Conservation (phyloP, 23 red algal genomes). For the Chondrus crispus region DNA sequence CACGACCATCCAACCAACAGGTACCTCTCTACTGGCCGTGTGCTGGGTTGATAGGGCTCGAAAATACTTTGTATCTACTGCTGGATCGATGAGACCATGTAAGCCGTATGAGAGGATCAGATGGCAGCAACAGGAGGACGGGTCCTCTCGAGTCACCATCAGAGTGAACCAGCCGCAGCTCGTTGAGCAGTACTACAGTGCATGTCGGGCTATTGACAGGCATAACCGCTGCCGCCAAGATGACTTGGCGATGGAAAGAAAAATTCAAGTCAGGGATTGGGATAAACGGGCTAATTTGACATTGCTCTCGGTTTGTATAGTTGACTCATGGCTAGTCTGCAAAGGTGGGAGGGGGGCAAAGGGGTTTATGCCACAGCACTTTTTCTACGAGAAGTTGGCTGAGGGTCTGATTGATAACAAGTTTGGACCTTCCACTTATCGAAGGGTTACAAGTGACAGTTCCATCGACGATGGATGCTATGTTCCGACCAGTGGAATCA, state of each 20-base stretch:
- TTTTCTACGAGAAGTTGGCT: background rate
- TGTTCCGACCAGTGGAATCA: too few relatives aligned
- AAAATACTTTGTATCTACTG: conserved; percentile 5
- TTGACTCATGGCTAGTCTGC: too few relatives aligned
- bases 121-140: background rate
- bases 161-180: background rate
- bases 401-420: background rate
- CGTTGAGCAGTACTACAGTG: background rate
- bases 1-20: background rate
- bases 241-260: conserved; percentile 18
- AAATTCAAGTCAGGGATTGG: background rate
- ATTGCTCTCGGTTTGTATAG: too few relatives aligned
- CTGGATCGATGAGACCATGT: background rate
- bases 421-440: too few relatives aligned
- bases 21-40: background rate
- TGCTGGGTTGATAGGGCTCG: conserved; percentile 16
- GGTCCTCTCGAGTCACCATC: background rate
- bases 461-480: too few relatives aligned
- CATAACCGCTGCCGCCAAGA: conserved; percentile 39
- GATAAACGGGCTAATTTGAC: too few relatives aligned
- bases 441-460: too few relatives aligned
- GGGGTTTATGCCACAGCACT: too few relatives aligned
- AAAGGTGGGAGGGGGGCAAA: too few relatives aligned
- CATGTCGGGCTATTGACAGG: background rate
- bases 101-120: background rate